Evolutionary conservation across 495 filamentous ascomycete species (phyloP), one percentile per base, ranked within the genome.

Genomic region (Astrothelium macrocarpum): DNA sequence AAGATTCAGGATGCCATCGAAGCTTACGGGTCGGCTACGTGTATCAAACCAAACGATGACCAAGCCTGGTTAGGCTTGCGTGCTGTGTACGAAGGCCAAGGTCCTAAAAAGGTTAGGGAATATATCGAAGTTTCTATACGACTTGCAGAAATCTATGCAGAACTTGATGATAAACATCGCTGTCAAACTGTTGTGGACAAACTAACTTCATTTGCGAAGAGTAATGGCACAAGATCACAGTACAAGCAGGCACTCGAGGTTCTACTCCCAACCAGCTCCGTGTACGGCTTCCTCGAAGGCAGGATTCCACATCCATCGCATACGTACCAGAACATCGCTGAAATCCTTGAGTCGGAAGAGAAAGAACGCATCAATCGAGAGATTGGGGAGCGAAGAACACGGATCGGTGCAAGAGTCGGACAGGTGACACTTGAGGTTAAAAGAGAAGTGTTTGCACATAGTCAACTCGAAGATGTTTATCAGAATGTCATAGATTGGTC

Each of bases 51-150:
- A 12, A 75, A 78, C 20, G 87, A 90, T 46, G 76, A 80, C 45
- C 83, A 90, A 62, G 88, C 89, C 66, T 97, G 91, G 92, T 88
- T 94, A 75, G 94, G 94, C 5, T 77, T 97, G n/a, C 81, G 94
- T 70, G 87, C 83, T 66, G 70, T 97, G 12, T 96, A 93, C 70
- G 89, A 95, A 70, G 86, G 82, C 64, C 88, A 91, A 70, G 84
- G 82, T 2, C 71, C 76, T 28, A 78, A 79, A 31, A 90, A 87
- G 63, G 76, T 97, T 14, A 84, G 86, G 59, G 78, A 84, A 60
- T 95, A 96, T 70, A 86, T 87, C 62, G 74, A 84, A 32, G 89
- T 87, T 10, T 85, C 83, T 2, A 70, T 93, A 45, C 81, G 80
- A 26, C 79, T 96, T 49, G 89, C 88, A n/a, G 80, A 84, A 32